Conservation (phyloP, 805 yeast genomes). For the Saccharomycopsis babjevae region DNA sequence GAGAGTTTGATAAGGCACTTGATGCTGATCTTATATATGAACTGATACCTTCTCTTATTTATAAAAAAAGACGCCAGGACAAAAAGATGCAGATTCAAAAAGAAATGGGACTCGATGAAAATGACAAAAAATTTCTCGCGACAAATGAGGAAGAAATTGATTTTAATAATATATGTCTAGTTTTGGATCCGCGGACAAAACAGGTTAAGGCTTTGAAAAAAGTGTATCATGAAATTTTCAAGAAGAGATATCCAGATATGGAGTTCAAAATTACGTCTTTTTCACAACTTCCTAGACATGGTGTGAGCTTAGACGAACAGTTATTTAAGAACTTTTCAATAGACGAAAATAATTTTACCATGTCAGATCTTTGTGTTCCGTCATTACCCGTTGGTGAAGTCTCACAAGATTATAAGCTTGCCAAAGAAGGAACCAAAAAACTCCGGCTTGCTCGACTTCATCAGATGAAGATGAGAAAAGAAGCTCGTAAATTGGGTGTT, state of each 20-base stretch:
- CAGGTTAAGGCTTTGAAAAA: slow-evolving; percentile 10
- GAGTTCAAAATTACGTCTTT: slow-evolving; percentile 28
- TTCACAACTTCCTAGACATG: slow-evolving; percentile 29
- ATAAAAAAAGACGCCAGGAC: neutral
- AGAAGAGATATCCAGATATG: slow-evolving; percentile 16
- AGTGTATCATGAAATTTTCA: slow-evolving; percentile 18
- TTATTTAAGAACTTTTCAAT: slow-evolving; percentile 35
- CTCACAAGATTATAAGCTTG: slow-evolving; percentile 47
- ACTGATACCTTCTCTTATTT: neutral
- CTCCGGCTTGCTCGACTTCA: slow-evolving; percentile 26
- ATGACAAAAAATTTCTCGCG: neutral
- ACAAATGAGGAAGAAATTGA: neutral
- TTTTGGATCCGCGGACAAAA: slow-evolving; percentile 8
- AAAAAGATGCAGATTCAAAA: neutral
- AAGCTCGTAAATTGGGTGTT: slow-evolving; percentile 33
- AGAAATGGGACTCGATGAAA: neutral
- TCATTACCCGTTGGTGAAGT: slow-evolving; percentile 54
- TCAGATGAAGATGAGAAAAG: slow-evolving; percentile 29
- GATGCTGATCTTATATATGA: neutral
- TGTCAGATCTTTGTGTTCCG: slow-evolving; percentile 66
- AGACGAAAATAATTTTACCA: slow-evolving; percentile 44
- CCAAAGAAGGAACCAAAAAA: slow-evolving; percentile 39
- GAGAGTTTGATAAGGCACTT: neutral
- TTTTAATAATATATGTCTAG: neutral
- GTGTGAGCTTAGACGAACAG: slow-evolving; percentile 30